Evolutionary conservation across 1,284 basidiomycete genomes (phyloP), one percentile per base, ranked within the genome.

Genomic region (Cystobasidium slooffiae): DNA sequence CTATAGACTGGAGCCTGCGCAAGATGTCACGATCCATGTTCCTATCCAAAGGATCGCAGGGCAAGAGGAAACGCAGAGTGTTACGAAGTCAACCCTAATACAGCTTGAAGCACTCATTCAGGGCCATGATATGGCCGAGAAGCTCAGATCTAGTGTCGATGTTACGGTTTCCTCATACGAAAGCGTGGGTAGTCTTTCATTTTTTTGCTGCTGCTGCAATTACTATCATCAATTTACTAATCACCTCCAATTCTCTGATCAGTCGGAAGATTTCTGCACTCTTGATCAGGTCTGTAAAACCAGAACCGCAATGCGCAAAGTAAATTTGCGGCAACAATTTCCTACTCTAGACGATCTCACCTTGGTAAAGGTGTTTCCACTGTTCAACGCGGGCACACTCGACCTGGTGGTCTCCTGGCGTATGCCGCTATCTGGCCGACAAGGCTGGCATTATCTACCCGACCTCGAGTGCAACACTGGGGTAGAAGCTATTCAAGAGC

Each of bases 331-430:
- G 10, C 22, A 52, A 43, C 55, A 68, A 24, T 88, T 92, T 80
- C 88, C 89, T 0, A 86, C 90, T 72, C 88, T 96, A 24, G 86
- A 90, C 0, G 53, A 82, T 3, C 70, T 82, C 0, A 84, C 85
- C 0, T 84, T 89, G 75, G 84, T 85, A 0, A 81, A 81, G 46
- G 86, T 94, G 58, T 94, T 96, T 80, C 91, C 94, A 1, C 84
- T 94, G 5, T 88, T 92, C 81, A 87, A 90, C 77, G 90, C 92
- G 0, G 82, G 85, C 37, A 85, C 89, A 12, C 82, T 94, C 47
- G 90, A 94, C 80, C 77, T 94, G 58, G 77, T 91, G 59, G 77
- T 95, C 47, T 88, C 88, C 79, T 95, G 92, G 91, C 85, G 87
- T 70, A 85, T 90, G 39, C 86, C 88, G 1, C 83, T 84, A 18